Evolutionary conservation across 1,284 basidiomycete genomes (phyloP).

Genomic region (Malassezia obtusa): DNA sequence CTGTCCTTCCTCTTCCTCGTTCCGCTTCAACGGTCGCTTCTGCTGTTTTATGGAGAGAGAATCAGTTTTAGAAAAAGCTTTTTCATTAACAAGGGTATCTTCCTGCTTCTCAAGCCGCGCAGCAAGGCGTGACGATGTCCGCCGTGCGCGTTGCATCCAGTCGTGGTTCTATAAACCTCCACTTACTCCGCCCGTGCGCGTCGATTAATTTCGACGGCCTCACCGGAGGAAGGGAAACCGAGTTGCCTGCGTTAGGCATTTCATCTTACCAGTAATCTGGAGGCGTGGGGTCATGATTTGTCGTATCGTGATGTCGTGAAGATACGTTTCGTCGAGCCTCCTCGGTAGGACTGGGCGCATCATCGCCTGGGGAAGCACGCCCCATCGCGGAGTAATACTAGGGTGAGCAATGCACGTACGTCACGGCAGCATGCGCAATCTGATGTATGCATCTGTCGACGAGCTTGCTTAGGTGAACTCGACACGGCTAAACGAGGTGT

Average conservation of each 20-base stretch:
- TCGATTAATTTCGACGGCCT: background rate
- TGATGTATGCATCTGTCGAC: background rate
- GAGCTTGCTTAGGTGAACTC: background rate
- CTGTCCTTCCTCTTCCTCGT: too few species aligned
- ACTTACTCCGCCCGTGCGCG: slow-evolving; percentile 3
- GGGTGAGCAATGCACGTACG: background rate
- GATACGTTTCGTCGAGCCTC: background rate
- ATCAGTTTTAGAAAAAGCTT: too few species aligned
- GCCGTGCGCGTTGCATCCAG: background rate
- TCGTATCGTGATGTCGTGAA: background rate
- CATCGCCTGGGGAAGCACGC: background rate
- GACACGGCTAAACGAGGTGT: background rate
- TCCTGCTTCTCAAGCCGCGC: background rate
- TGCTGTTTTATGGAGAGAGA: too few species aligned
- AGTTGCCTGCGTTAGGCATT: slow-evolving; percentile 5
- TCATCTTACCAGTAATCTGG: slow-evolving; percentile 17
- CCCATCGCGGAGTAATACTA: slow-evolving; percentile 7
- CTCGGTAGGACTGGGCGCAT: background rate
- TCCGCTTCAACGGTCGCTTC: too few species aligned
- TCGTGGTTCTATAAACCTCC: background rate
- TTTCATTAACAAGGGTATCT: too few species aligned
- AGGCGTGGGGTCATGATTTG: slow-evolving; percentile 7
- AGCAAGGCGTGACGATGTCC: background rate
- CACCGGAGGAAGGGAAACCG: slow-evolving; percentile 5
- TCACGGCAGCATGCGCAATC: slow-evolving; percentile 13